These are phyloP conservation scores for Naganishia kalamii DNA, from an alignment of 768 basidiomycete genomes.

Conservation along the genomic window DNA sequence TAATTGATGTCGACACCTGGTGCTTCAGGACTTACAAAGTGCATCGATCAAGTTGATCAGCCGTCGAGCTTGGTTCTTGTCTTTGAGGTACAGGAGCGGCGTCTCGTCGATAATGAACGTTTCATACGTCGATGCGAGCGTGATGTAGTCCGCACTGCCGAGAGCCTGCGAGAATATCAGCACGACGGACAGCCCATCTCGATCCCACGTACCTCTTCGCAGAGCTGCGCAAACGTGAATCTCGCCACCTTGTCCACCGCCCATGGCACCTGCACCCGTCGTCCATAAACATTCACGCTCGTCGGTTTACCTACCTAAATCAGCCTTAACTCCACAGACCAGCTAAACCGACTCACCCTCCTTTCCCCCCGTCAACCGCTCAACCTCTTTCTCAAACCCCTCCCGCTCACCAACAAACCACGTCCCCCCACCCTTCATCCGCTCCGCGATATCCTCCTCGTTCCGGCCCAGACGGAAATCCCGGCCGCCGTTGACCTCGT, in stretches of 20 bases:
- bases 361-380: constrained; percentile 7
- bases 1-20: background rate
- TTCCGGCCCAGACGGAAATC: constrained; percentile 51
- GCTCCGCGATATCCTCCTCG: constrained; percentile 25
- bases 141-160: constrained; percentile 58
- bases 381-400: constrained; percentile 23
- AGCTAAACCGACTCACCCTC: background rate
- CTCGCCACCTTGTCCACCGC: constrained; percentile 48
- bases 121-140: constrained; percentile 53
- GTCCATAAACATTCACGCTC: constrained; percentile 53
- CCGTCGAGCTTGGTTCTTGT: constrained; percentile 58
- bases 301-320: constrained; percentile 24
- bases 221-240: constrained; percentile 55
- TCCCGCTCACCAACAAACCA: constrained; percentile 32
- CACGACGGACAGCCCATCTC: too few species aligned
- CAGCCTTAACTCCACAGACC: background rate
- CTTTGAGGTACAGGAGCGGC: constrained; percentile 52
- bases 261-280: constrained; percentile 52
- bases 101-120: constrained; percentile 54
- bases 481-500: constrained; percentile 50
- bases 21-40: constrained; percentile 49
- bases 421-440: constrained; percentile 18
- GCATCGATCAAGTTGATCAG: constrained; percentile 62
- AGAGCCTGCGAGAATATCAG: constrained; percentile 48
- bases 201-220: constrained; percentile 53